phyloP scores from a whole-genome alignment of 768 basidiomycete species.

The Chiua virens region DNA sequence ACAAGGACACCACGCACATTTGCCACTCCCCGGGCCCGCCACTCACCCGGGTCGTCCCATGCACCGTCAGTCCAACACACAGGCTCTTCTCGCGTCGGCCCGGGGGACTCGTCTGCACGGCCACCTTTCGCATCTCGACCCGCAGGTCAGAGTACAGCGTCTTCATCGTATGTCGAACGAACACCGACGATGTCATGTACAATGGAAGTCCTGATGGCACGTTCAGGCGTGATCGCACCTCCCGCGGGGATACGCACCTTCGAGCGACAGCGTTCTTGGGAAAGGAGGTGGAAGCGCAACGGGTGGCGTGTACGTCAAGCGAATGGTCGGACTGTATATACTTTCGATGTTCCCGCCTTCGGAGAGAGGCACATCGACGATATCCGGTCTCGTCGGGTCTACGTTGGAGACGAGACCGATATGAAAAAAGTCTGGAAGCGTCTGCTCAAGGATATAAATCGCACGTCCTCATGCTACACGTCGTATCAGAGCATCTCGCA shows the following conservation, averaged over 20 bases:
- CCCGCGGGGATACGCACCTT: slow-evolving; percentile 48
- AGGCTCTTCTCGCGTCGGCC: slow-evolving; percentile 55
- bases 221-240: not conserved
- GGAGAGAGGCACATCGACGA: slow-evolving; percentile 21
- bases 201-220: slow-evolving; percentile 58
- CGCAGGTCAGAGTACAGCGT: slow-evolving; percentile 68
- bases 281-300: slow-evolving; percentile 64
- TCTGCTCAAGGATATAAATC: slow-evolving; percentile 64
- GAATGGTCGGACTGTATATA: slow-evolving; percentile 62
- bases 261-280: slow-evolving; percentile 64
- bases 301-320: slow-evolving; percentile 70
- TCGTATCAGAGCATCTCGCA: slow-evolving; percentile 32
- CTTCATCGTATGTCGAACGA: slow-evolving; percentile 73
- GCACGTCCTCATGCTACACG: slow-evolving; percentile 51
- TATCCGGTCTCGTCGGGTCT: slow-evolving; percentile 43
- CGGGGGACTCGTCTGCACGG: slow-evolving; percentile 22
- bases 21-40: slow-evolving; percentile 68
- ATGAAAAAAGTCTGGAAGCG: slow-evolving; percentile 71
- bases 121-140: slow-evolving; percentile 54
- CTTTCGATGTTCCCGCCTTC: slow-evolving; percentile 39
- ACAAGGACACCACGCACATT: slow-evolving; percentile 46
- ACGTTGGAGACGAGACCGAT: slow-evolving; percentile 61
- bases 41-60: slow-evolving; percentile 63
- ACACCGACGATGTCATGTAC: slow-evolving; percentile 68
- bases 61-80: slow-evolving; percentile 52